Evolutionary conservation across 1,139 yeast species (phyloP).

Genomic region (Zygosaccharomyces sapae): DNA sequence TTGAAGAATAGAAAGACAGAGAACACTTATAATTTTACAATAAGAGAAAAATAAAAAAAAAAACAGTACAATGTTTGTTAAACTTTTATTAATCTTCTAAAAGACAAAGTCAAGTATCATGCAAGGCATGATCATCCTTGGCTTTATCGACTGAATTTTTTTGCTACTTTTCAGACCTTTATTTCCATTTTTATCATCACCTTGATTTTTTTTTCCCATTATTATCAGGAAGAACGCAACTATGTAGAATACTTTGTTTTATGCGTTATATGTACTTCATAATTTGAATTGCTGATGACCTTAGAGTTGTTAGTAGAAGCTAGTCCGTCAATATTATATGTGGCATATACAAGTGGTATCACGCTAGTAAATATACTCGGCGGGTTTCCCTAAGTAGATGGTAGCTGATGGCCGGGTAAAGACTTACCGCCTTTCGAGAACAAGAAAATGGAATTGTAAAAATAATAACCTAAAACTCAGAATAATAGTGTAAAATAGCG

Average conservation of each 20-base stretch:
- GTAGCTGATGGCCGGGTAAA: not conserved
- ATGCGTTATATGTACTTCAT: conserved; percentile 5
- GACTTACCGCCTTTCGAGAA: not conserved
- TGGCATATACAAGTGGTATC: not conserved
- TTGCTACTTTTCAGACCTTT: not conserved
- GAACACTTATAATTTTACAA: not conserved
- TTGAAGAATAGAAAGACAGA: not conserved
- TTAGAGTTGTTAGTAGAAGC: not conserved
- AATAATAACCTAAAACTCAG: too few relatives aligned
- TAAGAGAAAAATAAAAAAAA: not conserved
- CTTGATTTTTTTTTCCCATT: not conserved
- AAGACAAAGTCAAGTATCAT: not conserved
- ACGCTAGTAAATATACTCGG: not conserved
- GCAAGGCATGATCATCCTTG: not conserved
- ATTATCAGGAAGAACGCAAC: conserved; percentile 1
- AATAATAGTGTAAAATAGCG: too few relatives aligned
- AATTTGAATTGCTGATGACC: conserved; percentile 2
- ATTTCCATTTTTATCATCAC: not conserved
- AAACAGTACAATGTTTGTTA: not conserved
- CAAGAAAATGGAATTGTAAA: not conserved
- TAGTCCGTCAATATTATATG: not conserved
- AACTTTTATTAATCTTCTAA: not conserved
- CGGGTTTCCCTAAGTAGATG: not conserved
- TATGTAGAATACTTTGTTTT: conserved; percentile 4
- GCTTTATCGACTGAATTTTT: not conserved